Percentiles rank a stretch among this genome's conserved stretches.
Evolutionary conservation across 2,329 filamentous ascomycete species (phyloP).

Genomic region (Conoideocrella luteorostrata): DNA sequence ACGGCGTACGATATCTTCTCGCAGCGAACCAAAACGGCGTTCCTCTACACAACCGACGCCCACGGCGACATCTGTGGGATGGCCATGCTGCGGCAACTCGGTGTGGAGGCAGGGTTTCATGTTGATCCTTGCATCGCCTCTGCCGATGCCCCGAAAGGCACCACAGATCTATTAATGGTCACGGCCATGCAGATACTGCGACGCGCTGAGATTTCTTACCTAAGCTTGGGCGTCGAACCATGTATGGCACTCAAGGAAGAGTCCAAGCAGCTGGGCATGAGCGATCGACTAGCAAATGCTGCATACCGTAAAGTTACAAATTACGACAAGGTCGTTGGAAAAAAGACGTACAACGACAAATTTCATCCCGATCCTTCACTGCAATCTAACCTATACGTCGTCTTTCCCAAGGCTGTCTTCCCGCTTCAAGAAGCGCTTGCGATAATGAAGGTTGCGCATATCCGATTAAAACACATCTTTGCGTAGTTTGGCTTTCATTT

Average conservation of each 20-base stretch:
- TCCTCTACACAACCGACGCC: conserved; percentile 11
- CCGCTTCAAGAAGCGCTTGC: conserved; percentile 13
- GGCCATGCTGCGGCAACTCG: conserved; percentile 14
- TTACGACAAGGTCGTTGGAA: conserved; percentile 8
- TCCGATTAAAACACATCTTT: conserved; percentile 10
- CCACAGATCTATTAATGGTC: conserved; percentile 15
- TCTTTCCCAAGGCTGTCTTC: conserved; percentile 11
- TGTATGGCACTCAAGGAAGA: conserved; percentile 9
- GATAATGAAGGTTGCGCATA: conserved; percentile 14
- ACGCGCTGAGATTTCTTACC: conserved; percentile 13
- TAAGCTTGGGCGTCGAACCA: conserved; percentile 16
- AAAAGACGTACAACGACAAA: conserved; percentile 16
- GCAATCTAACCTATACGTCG: conserved; percentile 13
- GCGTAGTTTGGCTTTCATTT: no score
- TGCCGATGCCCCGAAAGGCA: conserved; percentile 7
- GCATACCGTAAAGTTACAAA: conserved; percentile 9
- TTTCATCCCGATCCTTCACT: conserved; percentile 14
- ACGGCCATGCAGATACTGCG: conserved; percentile 14
- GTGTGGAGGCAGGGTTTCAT: conserved; percentile 15
- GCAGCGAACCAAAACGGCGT: conserved; percentile 12
- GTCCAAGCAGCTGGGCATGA: conserved; percentile 7
- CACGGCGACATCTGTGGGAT: conserved; percentile 13
- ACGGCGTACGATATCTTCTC: conserved; percentile 16
- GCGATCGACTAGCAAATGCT: conserved; percentile 13
- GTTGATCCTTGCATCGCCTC: conserved; percentile 17